A percentile compares a stretch with the other conserved stretches of the same genome.
Conservation (phyloP, 2,329 filamentous ascomycete species). For the Sphaceloma murrayae region DNA sequence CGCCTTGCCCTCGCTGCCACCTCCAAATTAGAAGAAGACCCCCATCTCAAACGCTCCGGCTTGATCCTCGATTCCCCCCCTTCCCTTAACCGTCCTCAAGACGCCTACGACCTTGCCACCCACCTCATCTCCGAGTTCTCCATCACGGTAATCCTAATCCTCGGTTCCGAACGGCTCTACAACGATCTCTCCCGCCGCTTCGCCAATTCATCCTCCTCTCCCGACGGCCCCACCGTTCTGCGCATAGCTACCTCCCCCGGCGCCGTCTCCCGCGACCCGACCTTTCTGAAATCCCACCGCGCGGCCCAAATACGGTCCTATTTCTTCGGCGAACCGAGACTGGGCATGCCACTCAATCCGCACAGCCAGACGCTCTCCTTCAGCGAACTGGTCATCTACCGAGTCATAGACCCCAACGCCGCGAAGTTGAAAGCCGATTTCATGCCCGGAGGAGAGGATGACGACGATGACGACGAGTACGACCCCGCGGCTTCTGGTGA, state of each 20-base stretch:
- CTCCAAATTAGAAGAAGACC: slow-evolving; percentile 67
- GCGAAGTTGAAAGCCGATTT: slow-evolving; percentile 25
- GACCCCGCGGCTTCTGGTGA: slow-evolving; percentile 15
- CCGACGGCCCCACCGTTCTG: slow-evolving; percentile 63
- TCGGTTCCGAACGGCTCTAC: slow-evolving; percentile 69
- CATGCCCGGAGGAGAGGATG: slow-evolving; percentile 36
- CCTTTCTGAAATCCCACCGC: slow-evolving; percentile 62
- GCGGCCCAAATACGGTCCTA: slow-evolving; percentile 80
- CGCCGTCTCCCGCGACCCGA: slow-evolving; percentile 64
- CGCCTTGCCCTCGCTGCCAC: slow-evolving; percentile 70
- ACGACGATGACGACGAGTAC: slow-evolving; percentile 36
- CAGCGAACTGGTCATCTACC: slow-evolving; percentile 59
- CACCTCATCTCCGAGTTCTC: slow-evolving; percentile 64
- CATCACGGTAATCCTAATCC: slow-evolving; percentile 67
- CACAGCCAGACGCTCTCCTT: slow-evolving; percentile 80
- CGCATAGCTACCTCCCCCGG: slow-evolving; percentile 78
- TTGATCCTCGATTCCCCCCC: slow-evolving; percentile 80
- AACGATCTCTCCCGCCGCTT: slow-evolving; percentile 64
- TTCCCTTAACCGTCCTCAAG: slow-evolving; percentile 54
- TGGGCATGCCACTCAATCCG: slow-evolving; percentile 61
- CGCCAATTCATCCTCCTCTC: slow-evolving; percentile 39
- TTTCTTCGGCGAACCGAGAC: slow-evolving; percentile 68
- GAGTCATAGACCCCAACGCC: slow-evolving; percentile 21
- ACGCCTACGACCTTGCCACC: slow-evolving; percentile 63
- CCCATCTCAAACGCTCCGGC: slow-evolving; percentile 59